Evolutionary conservation across 495 filamentous ascomycete genomes (phyloP), one percentile per base, ranked within the genome.

Genomic region (Apiosordaria backusii): DNA sequence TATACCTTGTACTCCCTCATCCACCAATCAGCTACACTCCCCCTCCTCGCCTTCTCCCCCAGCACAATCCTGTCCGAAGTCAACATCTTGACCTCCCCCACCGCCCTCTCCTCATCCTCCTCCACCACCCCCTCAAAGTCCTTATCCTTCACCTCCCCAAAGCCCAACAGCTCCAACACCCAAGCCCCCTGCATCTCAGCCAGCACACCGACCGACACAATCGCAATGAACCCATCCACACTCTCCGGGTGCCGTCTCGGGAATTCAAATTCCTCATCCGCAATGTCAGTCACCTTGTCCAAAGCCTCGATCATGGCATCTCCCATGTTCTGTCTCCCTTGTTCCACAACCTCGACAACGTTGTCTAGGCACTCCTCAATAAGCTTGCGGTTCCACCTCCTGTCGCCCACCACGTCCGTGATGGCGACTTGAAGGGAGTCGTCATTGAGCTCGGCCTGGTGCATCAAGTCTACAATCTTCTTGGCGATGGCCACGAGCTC

Each of bases 161-260:
- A 72, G 23, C 70, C 70, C 16, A 72, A 61, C 61, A 70, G n/a
- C 57, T 68, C 67, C 61, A 72, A 57, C 27, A 70, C 65, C 70
- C 70, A 72, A 16, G 67, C 60, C 3, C 70, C 70, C 50, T 62
- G 65, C 65, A 72, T 67, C 58, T 66, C 58, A 24, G 63, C 68
- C 5, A 72, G 61, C 2, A 70, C 29, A 1, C 70, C 70, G 6
- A 61, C 65, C 50, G 70, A 67, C 6, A 68, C 70, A 45, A 70
- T 66, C 62, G 68, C 68, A 19, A 70, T 70, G 50, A 72, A 72
- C 10, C 70, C 70, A 21, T 72, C 67, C n/a, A 68, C 59, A 10
- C 54, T 61, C 62, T 64, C 29, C 50, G 67, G 65, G 22, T 70
- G 65, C 9, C 63, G 55, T 16, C 70, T 62, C 18, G 65, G 67